These are phyloP conservation scores for Xylaria scruposa DNA, from an alignment of 495 filamentous ascomycete species.

Conservation along the genomic window DNA sequence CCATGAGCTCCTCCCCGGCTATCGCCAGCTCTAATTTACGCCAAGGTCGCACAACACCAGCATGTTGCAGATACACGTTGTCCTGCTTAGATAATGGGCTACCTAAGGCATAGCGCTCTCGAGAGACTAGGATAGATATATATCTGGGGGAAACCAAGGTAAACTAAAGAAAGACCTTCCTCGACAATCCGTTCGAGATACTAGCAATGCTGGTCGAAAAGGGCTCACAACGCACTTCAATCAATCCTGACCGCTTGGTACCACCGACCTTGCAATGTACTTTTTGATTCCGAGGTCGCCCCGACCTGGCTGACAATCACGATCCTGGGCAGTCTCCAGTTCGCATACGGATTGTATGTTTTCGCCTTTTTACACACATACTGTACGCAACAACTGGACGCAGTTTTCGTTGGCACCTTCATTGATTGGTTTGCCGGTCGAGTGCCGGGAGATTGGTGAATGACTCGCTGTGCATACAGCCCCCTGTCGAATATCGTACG, in stretches of 20 bases:
- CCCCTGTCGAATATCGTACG: constrained; percentile 29
- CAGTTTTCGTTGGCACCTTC: constrained; percentile 2
- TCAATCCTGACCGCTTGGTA: background rate
- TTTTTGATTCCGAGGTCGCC: constrained; percentile 18
- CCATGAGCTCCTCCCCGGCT: constrained; percentile 23
- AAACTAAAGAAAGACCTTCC: background rate
- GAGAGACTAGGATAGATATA: constrained; percentile 7
- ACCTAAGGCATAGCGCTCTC: constrained; percentile 6
- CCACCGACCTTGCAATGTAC: background rate
- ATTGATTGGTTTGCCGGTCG: constrained; percentile 27
- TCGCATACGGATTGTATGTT: constrained; percentile 14
- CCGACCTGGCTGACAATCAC: constrained; percentile 18
- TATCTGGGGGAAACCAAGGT: background rate
- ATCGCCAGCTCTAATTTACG: constrained; percentile 5
- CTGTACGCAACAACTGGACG: constrained; percentile 11
- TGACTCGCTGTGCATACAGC: constrained; percentile 30
- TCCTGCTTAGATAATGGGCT: constrained; percentile 27
- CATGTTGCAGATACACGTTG: constrained; percentile 20
- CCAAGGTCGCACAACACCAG: constrained; percentile 23
- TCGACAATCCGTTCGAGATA: background rate
- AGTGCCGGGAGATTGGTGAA: constrained; percentile 31
- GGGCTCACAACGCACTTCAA: background rate
- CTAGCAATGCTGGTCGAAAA: background rate
- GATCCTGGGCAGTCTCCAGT: constrained; percentile 16
- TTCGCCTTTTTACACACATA: constrained; percentile 2